Evolutionary conservation across 441 rosid genomes (phyloP).

Genomic region (Capsella rubella): DNA sequence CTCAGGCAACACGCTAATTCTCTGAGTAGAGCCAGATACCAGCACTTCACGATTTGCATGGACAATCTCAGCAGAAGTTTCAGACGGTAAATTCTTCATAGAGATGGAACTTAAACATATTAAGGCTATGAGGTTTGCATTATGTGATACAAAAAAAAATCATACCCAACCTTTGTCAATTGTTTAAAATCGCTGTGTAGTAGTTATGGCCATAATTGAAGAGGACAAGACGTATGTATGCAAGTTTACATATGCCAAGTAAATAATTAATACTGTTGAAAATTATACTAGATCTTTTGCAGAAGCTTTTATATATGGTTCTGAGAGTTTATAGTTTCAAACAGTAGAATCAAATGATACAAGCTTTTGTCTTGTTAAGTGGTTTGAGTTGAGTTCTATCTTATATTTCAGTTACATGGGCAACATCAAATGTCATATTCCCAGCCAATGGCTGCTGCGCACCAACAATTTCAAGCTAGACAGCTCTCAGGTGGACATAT

Average conservation of each 20-base stretch:
- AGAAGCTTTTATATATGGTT: background rate
- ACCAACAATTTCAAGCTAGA: conserved; percentile 92
- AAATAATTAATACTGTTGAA: background rate
- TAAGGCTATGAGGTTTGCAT: background rate
- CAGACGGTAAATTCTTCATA: conserved; percentile 54
- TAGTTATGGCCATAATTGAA: background rate
- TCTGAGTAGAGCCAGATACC: conserved; percentile 63
- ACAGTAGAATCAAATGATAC: background rate
- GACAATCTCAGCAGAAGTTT: conserved; percentile 83
- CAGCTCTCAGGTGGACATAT: conserved; percentile 81
- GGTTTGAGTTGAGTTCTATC: background rate
- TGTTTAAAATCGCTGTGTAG: conserved; percentile 14
- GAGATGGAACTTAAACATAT: background rate
- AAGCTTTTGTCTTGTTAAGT: conserved; percentile 4
- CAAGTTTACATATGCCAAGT: conserved; percentile 14
- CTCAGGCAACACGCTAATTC: background rate
- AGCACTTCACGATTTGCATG: conserved; percentile 74
- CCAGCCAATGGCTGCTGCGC: conserved; percentile 74
- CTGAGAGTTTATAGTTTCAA: background rate
- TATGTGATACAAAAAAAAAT: background rate
- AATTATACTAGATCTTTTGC: background rate
- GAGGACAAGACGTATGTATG: background rate
- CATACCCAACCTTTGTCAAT: background rate
- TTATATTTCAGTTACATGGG: conserved; percentile 62
- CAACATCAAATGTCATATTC: conserved; percentile 95